These are phyloP conservation scores for Polyrhizophydium stewartii DNA, from an alignment of 371 early-diverging fungal species.

Conservation along the genomic window DNA sequence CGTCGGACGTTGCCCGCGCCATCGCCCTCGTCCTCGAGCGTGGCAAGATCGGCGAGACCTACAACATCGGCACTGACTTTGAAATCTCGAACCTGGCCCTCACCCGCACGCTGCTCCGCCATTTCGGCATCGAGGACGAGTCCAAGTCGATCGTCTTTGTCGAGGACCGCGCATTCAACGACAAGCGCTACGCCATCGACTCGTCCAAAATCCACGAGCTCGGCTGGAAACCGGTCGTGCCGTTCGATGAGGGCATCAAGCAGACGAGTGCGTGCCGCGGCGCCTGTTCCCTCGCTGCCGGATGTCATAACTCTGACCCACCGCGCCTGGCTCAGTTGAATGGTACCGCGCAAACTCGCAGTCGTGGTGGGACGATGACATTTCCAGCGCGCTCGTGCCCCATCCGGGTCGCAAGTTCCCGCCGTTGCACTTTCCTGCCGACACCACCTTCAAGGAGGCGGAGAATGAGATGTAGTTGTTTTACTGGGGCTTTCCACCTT, in stretches of 20 bases:
- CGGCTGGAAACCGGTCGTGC: slow-evolving; percentile 68
- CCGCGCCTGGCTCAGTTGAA: slow-evolving; percentile 10
- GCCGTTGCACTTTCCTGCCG: slow-evolving; percentile 1
- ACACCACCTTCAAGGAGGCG: not conserved
- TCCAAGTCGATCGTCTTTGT: slow-evolving; percentile 39
- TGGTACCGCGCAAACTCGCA: slow-evolving; percentile 19
- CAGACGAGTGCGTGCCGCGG: slow-evolving; percentile 36
- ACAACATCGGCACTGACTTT: slow-evolving; percentile 76
- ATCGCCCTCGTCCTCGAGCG: slow-evolving; percentile 66
- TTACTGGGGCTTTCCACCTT: no score
- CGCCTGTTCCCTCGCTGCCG: not conserved
- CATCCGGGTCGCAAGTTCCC: slow-evolving; percentile 18
- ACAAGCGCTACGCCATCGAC: slow-evolving; percentile 75
- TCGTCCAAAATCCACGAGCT: slow-evolving; percentile 58
- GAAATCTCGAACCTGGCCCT: slow-evolving; percentile 74
- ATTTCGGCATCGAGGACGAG: slow-evolving; percentile 10
- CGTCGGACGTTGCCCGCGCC: slow-evolving; percentile 72
- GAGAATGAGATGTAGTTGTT: slow-evolving; percentile 1
- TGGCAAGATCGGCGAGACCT: slow-evolving; percentile 65
- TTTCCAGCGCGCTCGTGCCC: slow-evolving; percentile 11
- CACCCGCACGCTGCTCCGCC: slow-evolving; percentile 53
- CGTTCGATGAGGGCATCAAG: slow-evolving; percentile 64
- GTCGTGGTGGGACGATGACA: slow-evolving; percentile 22
- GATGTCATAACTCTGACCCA: no score
- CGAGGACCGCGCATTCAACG: slow-evolving; percentile 78